Percentiles rank a stretch among this genome's conserved stretches.
Conservation (phyloP, 768 basidiomycete species). For the Boletus bicolor region DNA sequence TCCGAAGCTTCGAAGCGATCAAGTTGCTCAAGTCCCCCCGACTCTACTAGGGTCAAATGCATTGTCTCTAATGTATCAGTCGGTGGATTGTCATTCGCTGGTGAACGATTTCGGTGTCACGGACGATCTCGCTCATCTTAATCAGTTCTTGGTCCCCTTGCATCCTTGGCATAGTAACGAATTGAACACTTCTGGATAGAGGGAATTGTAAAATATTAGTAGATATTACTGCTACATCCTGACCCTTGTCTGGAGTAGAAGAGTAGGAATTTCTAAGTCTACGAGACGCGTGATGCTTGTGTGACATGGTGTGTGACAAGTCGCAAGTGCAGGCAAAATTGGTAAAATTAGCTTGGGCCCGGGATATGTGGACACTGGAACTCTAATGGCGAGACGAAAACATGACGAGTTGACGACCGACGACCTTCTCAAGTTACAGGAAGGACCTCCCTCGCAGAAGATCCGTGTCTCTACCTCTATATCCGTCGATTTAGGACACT, state of each 20-base stretch:
- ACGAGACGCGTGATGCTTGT: neutral
- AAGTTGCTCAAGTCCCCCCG: neutral
- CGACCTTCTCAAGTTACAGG: conserved; percentile 46
- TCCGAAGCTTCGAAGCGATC: neutral
- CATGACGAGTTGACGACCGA: conserved; percentile 37
- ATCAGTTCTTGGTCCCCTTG: neutral
- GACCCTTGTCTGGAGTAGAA: neutral
- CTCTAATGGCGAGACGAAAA: conserved; percentile 16
- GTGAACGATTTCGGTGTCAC: neutral
- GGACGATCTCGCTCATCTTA: neutral
- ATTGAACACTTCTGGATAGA: neutral
- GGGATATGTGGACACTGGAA: neutral
- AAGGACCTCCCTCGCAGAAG: conserved; percentile 41
- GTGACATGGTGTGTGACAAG: conserved; percentile 5
- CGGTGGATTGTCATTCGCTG: neutral
- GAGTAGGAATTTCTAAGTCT: too few species aligned
- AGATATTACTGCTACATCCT: neutral
- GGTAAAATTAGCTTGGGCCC: too few species aligned
- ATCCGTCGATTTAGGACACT: conserved; percentile 1
- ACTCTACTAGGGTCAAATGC: neutral
- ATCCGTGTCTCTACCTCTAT: conserved; percentile 8
- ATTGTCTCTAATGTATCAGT: neutral
- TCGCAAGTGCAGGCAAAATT: too few species aligned
- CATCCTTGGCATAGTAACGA: neutral
- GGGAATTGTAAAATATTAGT: neutral